Percentiles rank a stretch among this genome's conserved stretches.
These are phyloP conservation scores for Neonectria neomacrospora DNA, from an alignment of 2,329 filamentous ascomycete species.

Conservation along the genomic window DNA sequence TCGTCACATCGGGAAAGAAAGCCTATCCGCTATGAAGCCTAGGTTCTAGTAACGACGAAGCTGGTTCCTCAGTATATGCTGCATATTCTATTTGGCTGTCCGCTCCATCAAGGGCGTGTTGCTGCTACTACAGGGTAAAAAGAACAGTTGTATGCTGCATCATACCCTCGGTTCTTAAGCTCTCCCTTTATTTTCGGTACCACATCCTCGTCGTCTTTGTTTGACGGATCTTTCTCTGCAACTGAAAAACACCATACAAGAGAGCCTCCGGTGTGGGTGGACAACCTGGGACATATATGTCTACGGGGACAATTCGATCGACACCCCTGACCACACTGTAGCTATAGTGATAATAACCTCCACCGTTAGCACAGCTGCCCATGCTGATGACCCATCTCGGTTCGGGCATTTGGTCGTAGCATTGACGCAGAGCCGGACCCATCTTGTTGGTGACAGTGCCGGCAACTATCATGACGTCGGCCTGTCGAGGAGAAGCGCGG, in stretches of 20 bases:
- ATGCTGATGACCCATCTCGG: slow-evolving; percentile 4
- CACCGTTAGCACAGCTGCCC: not conserved
- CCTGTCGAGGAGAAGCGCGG: not conserved
- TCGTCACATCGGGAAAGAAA: no score
- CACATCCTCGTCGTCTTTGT: slow-evolving; percentile 1
- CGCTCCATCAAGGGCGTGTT: no score
- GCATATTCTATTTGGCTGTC: no score
- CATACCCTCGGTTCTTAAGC: not conserved
- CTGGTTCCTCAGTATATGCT: no score
- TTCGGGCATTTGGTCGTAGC: not conserved
- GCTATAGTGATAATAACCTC: slow-evolving; percentile 1
- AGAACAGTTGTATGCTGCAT: not conserved
- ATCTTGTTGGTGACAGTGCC: slow-evolving; percentile 1
- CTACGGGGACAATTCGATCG: not conserved
- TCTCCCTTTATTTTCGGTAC: not conserved
- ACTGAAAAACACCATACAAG: not conserved
- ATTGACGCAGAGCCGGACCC: not conserved
- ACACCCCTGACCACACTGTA: not conserved
- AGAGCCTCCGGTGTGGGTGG: not conserved
- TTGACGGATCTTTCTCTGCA: not conserved
- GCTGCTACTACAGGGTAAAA: no score
- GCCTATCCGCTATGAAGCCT: no score
- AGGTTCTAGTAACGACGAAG: no score
- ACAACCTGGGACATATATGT: not conserved
- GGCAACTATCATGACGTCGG: slow-evolving; percentile 3